Evolutionary conservation across 441 rosid genomes (phyloP).

Genomic region (Eutrema salsugineum): DNA sequence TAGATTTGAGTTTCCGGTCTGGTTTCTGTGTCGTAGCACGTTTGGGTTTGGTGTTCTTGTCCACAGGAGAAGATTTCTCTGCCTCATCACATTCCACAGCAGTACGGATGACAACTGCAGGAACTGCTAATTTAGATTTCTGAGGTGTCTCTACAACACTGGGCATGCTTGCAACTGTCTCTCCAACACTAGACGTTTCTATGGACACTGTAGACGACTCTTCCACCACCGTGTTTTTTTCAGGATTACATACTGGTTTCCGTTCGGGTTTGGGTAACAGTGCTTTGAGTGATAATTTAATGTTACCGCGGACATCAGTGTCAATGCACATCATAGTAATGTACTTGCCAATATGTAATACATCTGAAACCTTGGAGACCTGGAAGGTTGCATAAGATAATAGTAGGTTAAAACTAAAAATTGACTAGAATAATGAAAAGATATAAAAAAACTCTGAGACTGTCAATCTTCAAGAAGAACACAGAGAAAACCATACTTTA

Average conservation of each 20-base stretch:
- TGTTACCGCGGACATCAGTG: slow-evolving; percentile 93
- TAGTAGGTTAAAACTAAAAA: neutral
- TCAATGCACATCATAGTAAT: slow-evolving; percentile 86
- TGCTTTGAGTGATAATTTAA: slow-evolving; percentile 84
- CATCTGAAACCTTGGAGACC: slow-evolving; percentile 85
- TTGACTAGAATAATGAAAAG: neutral
- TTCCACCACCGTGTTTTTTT: slow-evolving; percentile 22
- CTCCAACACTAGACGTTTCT: slow-evolving; percentile 46
- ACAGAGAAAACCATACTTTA: neutral
- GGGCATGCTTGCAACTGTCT: slow-evolving; percentile 37
- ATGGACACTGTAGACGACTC: slow-evolving; percentile 31
- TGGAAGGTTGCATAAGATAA: slow-evolving; percentile 32
- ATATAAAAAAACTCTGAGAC: neutral
- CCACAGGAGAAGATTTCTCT: slow-evolving; percentile 45
- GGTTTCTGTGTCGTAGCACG: slow-evolving; percentile 15
- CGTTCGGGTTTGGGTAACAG: slow-evolving; percentile 36
- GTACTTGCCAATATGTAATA: slow-evolving; percentile 72
- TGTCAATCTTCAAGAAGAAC: neutral
- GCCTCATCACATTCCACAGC: slow-evolving; percentile 85
- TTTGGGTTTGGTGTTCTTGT: slow-evolving; percentile 38
- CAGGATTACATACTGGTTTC: slow-evolving; percentile 29
- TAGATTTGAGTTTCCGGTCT: slow-evolving; percentile 30
- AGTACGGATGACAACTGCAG: slow-evolving; percentile 77
- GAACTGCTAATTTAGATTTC: slow-evolving; percentile 39
- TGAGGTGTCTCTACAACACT: slow-evolving; percentile 35